phyloP scores from a whole-genome alignment of 2,329 filamentous ascomycete genomes.

The Aureobasidium musti region DNA sequence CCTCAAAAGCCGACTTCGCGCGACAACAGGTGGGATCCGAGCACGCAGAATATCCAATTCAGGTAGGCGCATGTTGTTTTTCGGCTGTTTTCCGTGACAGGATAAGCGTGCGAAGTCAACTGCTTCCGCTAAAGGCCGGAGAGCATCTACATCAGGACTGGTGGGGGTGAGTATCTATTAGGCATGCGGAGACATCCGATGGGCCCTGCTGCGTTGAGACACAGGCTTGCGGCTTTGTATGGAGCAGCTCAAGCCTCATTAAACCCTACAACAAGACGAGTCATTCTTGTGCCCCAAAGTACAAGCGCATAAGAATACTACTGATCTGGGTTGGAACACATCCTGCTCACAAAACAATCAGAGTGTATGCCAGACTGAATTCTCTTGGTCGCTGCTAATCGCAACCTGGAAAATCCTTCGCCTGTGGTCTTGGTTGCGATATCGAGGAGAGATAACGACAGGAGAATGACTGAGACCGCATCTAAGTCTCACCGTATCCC shows the following conservation, averaged over 20 bases:
- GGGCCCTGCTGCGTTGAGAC: not conserved
- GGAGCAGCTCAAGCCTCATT: not conserved
- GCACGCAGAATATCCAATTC: slow-evolving; percentile 44
- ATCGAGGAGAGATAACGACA: slow-evolving; percentile 3
- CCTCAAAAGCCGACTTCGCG: slow-evolving; percentile 35
- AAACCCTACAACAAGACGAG: not conserved
- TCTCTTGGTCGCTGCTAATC: not conserved
- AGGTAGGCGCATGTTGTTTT: slow-evolving; percentile 34
- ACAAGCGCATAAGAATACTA: not conserved
- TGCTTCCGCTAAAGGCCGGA: not conserved
- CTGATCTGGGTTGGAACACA: not conserved
- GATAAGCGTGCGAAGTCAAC: not conserved
- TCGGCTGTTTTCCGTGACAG: not conserved
- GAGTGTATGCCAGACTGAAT: not conserved
- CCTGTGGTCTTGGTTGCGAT: slow-evolving; percentile 1
- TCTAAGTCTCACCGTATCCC: slow-evolving; percentile 1
- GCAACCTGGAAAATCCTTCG: not conserved
- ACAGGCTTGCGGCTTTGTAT: not conserved
- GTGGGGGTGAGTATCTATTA: not conserved
- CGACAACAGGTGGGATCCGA: slow-evolving; percentile 44
- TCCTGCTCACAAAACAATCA: not conserved
- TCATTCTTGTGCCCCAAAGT: not conserved
- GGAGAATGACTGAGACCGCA: slow-evolving; percentile 1
- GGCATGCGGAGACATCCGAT: slow-evolving; percentile 17
- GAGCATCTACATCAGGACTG: not conserved